A percentile compares a stretch with the other conserved stretches of the same genome.
phyloP scores from a whole-genome alignment of 2,329 filamentous ascomycete genomes.

The Plectosphaerella cucumerina region DNA sequence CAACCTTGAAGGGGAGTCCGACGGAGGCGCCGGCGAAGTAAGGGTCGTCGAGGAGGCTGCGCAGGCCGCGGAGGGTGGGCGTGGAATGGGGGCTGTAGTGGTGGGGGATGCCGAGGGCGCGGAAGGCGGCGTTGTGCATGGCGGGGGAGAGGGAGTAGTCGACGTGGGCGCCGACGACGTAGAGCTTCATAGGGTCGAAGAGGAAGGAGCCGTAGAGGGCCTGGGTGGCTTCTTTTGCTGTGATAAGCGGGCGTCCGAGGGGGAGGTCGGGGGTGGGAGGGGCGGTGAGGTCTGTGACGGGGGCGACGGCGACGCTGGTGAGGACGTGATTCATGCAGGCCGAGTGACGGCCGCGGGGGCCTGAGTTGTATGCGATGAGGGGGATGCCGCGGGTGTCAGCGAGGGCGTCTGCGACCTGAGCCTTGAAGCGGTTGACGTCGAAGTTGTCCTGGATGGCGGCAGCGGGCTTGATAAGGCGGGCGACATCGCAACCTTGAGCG shows the following conservation, averaged over 20 bases:
- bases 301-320: constrained; percentile 53
- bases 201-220: constrained; percentile 64
- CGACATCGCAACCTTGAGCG: constrained; percentile 55
- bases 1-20: constrained; percentile 71
- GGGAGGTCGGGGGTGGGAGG: constrained; percentile 12
- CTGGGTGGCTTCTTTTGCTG: constrained; percentile 58
- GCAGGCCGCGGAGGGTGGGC: constrained; percentile 57
- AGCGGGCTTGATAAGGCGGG: constrained; percentile 56
- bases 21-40: constrained; percentile 70
- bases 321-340: constrained; percentile 63
- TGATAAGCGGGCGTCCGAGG: constrained; percentile 34
- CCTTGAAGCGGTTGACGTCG: constrained; percentile 51
- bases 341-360: constrained; percentile 57
- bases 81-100: constrained; percentile 62
- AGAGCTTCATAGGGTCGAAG: constrained; percentile 66
- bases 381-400: constrained; percentile 42
- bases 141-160: constrained; percentile 70
- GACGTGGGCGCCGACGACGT: constrained; percentile 69
- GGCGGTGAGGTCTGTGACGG: constrained; percentile 16
- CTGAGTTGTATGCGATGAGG: constrained; percentile 62
- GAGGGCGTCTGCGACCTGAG: constrained; percentile 33
- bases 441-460: constrained; percentile 58
- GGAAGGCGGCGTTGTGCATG: constrained; percentile 71
- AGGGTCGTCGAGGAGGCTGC: constrained; percentile 58
- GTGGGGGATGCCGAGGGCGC: constrained; percentile 65